Percentiles rank a stretch among this genome's conserved stretches.
These are phyloP conservation scores for Metarhizium robertsii DNA, from an alignment of 2,329 filamentous ascomycete species.

Conservation along the genomic window DNA sequence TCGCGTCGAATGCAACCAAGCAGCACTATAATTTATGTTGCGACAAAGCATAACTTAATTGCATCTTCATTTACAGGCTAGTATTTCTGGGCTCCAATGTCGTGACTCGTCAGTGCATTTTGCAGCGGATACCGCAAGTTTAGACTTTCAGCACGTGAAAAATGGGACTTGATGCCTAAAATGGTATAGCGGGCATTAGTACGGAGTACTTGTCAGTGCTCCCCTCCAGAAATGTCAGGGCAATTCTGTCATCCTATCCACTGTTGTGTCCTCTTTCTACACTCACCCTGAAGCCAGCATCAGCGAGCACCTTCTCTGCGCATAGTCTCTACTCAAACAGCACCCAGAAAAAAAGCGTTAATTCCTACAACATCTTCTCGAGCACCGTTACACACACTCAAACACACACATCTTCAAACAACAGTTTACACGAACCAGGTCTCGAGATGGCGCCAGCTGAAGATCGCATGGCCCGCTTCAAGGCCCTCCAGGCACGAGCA, in stretches of 20 bases:
- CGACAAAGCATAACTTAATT: too few species aligned
- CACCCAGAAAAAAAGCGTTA: background rate
- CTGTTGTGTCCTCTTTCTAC: too few species aligned
- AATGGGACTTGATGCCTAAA: background rate
- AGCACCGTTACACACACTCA: background rate
- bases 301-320: background rate
- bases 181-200: background rate
- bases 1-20: too few species aligned
- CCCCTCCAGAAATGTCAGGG: background rate
- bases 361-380: too few species aligned
- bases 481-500: constrained; percentile 73
- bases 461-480: constrained; percentile 74
- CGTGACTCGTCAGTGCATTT: too few species aligned
- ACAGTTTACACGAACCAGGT: background rate
- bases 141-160: background rate
- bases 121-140: too few species aligned
- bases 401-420: background rate
- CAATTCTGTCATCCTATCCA: background rate
- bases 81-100: too few species aligned
- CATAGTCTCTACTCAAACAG: background rate
- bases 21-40: too few species aligned
- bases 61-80: too few species aligned
- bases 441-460: constrained; percentile 31
- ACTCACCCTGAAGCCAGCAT: background rate
- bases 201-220: background rate